These are phyloP conservation scores for Marasmius sp. DNA, from an alignment of 1,284 basidiomycete genomes.

Conservation along the genomic window DNA sequence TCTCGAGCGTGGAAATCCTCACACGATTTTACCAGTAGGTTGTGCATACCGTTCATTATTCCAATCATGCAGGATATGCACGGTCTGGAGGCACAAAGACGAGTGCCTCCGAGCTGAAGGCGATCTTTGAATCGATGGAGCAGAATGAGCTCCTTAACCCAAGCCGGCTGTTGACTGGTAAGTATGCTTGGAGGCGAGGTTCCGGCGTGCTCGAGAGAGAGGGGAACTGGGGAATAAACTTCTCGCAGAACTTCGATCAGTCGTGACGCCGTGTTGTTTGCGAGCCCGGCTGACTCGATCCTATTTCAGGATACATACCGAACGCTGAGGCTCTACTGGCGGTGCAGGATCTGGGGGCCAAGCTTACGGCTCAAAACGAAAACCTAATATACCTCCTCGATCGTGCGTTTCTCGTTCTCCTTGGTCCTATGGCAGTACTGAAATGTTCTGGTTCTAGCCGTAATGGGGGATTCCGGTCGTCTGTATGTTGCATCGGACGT, in stretches of 20 bases:
- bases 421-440: neutral
- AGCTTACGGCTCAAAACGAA: slow-evolving; percentile 56
- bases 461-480: slow-evolving; percentile 86
- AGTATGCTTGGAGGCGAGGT: slow-evolving; percentile 7
- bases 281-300: neutral
- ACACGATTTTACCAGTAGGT: slow-evolving; percentile 45
- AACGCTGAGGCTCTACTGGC: slow-evolving; percentile 76
- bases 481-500: slow-evolving; percentile 90
- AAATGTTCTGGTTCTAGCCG: slow-evolving; percentile 47
- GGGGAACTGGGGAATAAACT: neutral
- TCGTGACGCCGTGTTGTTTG: neutral
- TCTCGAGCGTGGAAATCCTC: neutral
- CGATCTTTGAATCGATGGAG: slow-evolving; percentile 69
- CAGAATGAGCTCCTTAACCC: slow-evolving; percentile 67
- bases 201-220: neutral
- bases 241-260: neutral
- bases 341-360: slow-evolving; percentile 64
- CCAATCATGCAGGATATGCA: slow-evolving; percentile 91
- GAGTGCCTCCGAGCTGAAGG: slow-evolving; percentile 63
- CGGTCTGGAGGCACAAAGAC: slow-evolving; percentile 75
- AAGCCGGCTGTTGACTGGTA: slow-evolving; percentile 72
- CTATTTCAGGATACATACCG: slow-evolving; percentile 76
- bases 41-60: slow-evolving; percentile 94
- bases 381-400: slow-evolving; percentile 85
- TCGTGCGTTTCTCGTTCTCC: slow-evolving; percentile 56